Conservation (phyloP, 148 eudicot species). For the Suaeda aralocaspica region DNA sequence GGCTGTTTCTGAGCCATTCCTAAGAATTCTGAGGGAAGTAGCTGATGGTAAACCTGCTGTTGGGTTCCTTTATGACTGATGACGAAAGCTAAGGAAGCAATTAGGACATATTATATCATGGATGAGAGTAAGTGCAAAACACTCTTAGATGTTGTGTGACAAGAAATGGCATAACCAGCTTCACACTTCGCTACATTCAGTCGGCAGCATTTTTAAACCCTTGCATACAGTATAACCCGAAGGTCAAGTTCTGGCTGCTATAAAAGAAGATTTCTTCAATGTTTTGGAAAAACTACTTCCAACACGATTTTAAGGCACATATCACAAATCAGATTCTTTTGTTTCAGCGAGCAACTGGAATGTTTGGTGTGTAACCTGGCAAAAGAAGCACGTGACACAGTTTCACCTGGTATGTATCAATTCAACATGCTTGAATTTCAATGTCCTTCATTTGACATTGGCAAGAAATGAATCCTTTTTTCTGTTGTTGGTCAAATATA, state of each 20-base stretch:
- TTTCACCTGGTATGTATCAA: constrained; percentile 67
- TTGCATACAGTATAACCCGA: constrained; percentile 85
- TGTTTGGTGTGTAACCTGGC: constrained; percentile 97
- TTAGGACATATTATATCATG: constrained; percentile 91
- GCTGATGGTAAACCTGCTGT: constrained; percentile 77
- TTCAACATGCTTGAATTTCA: not conserved
- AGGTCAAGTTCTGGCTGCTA: constrained; percentile 67
- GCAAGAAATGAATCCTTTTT: not conserved
- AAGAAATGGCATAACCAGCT: constrained; percentile 77
- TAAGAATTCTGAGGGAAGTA: constrained; percentile 84
- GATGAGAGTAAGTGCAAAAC: constrained; percentile 91
- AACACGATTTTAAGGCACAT: constrained; percentile 75
- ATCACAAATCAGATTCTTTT: constrained; percentile 74
- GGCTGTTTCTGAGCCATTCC: constrained; percentile 85
- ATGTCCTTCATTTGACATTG: not conserved
- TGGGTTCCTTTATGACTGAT: constrained; percentile 81
- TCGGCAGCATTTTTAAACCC: constrained; percentile 97
- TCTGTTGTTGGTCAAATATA: not conserved
- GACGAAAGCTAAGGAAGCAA: constrained; percentile 89
- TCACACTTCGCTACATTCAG: constrained; percentile 87
- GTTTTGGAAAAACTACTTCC: constrained; percentile 90
- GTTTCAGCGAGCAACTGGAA: constrained; percentile 72
- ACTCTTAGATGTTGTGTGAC: constrained; percentile 78
- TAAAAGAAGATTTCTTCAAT: constrained; percentile 78
- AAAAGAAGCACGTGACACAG: constrained; percentile 84